A percentile compares a stretch with the other conserved stretches of the same genome.
Evolutionary conservation across 306 rosid species (phyloP).

Genomic region (Fagus crenata): DNA sequence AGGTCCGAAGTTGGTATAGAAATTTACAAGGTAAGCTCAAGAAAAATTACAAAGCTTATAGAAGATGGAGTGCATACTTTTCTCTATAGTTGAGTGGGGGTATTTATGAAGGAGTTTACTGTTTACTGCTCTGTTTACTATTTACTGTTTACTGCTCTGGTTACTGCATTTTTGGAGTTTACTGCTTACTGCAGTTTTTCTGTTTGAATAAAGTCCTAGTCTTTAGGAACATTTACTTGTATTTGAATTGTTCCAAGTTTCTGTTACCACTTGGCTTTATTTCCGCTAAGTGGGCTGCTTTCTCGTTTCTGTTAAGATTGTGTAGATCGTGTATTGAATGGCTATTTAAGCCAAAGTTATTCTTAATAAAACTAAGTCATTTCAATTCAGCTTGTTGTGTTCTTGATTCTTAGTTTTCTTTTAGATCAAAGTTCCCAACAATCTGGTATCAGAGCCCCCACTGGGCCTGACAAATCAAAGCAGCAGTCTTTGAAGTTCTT

Average conservation of each 20-base stretch:
- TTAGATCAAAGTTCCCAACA: slow-evolving; percentile 20
- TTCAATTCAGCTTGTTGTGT: slow-evolving; percentile 18
- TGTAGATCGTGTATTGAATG: slow-evolving; percentile 14
- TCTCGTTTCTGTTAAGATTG: slow-evolving; percentile 4
- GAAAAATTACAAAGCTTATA: too few species aligned
- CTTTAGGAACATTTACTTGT: too few species aligned
- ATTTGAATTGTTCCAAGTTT: too few species aligned
- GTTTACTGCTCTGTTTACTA: too few species aligned
- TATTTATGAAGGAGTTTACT: too few species aligned
- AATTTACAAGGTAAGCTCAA: too few species aligned
- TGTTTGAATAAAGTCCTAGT: slow-evolving; percentile 18
- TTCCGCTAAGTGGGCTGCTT: slow-evolving; percentile 14
- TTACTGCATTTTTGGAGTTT: too few species aligned
- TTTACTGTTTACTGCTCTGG: too few species aligned
- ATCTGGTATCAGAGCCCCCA: background rate
- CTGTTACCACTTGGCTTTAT: background rate
- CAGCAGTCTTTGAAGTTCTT: slow-evolving; percentile 10
- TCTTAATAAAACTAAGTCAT: slow-evolving; percentile 15
- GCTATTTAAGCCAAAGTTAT: too few species aligned
- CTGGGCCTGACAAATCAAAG: slow-evolving; percentile 10
- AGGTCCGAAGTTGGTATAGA: too few species aligned
- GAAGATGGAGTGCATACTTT: too few species aligned
- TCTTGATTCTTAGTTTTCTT: slow-evolving; percentile 8
- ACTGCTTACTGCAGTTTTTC: background rate
- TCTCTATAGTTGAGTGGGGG: too few species aligned